Percentiles rank a stretch among this genome's conserved stretches.
phyloP scores from a whole-genome alignment of 2,329 filamentous ascomycete species.

The Botryosphaeria dothidea region DNA sequence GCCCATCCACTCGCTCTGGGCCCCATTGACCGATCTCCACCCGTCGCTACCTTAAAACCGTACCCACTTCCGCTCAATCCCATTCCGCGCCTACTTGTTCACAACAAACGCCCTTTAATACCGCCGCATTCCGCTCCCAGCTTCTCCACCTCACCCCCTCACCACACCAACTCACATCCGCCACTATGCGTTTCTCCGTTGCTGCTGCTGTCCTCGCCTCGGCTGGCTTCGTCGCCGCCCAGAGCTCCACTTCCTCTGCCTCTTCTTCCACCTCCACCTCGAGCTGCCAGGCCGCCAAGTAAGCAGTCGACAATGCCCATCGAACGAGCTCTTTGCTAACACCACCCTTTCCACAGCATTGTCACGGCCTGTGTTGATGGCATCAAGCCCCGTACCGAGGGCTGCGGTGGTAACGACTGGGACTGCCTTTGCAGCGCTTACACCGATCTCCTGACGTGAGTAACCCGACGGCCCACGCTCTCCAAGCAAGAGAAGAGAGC shows the following conservation, averaged over 20 bases:
- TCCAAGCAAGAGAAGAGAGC: not conserved
- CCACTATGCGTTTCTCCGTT: conserved; percentile 16
- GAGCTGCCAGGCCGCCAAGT: conserved; percentile 41
- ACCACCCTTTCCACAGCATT: conserved; percentile 41
- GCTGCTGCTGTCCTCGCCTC: conserved; percentile 16
- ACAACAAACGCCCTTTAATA: not conserved
- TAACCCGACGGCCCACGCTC: not conserved
- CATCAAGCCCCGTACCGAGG: conserved; percentile 43
- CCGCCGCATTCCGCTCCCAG: not conserved
- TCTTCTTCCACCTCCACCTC: not conserved
- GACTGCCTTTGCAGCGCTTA: conserved; percentile 61
- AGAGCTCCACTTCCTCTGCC: conserved; percentile 10
- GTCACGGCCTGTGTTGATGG: conserved; percentile 50
- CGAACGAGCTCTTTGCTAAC: not conserved
- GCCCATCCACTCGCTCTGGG: conserved; percentile 17
- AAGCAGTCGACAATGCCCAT: conserved; percentile 21
- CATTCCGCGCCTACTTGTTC: not conserved
- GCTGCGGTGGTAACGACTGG: conserved; percentile 52
- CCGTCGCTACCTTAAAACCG: not conserved
- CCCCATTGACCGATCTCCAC: not conserved
- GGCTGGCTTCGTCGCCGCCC: conserved; percentile 20
- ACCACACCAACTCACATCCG: not conserved
- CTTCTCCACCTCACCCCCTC: not conserved
- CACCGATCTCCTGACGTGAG: conserved; percentile 53
- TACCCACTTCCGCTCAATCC: not conserved